These are phyloP conservation scores for Apiotrichum porosum DNA, from an alignment of 1,284 basidiomycete genomes.

Conservation along the genomic window DNA sequence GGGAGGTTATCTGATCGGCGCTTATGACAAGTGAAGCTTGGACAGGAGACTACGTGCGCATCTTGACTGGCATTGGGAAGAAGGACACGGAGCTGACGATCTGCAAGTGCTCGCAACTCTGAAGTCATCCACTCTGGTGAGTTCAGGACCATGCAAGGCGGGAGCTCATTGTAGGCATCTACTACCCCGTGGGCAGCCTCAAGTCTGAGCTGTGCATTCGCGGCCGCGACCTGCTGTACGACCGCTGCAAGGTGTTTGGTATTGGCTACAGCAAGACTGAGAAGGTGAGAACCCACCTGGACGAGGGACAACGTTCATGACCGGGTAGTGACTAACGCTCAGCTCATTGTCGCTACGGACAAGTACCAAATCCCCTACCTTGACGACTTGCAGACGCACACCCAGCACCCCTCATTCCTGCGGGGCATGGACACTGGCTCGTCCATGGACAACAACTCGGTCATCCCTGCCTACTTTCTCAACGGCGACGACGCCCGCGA, in stretches of 20 bases:
- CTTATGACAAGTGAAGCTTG: constrained; percentile 46
- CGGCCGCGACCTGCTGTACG: constrained; percentile 79
- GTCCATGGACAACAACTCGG: constrained; percentile 24
- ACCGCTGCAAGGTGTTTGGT: constrained; percentile 61
- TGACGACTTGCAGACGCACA: constrained; percentile 62
- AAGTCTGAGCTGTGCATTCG: constrained; percentile 84
- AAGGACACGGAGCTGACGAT: not conserved
- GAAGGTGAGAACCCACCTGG: constrained; percentile 61
- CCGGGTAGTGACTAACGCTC: not conserved
- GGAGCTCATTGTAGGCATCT: constrained; percentile 20
- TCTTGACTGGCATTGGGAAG: not conserved
- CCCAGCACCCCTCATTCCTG: constrained; percentile 47
- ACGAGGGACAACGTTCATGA: too few relatives aligned
- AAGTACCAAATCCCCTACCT: constrained; percentile 65
- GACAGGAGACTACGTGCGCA: constrained; percentile 74
- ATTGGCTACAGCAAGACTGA: constrained; percentile 72
- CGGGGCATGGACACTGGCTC: not conserved
- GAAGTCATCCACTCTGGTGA: constrained; percentile 90
- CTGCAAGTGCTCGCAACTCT: constrained; percentile 77
- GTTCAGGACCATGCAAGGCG: constrained; percentile 5
- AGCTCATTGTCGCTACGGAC: constrained; percentile 69
- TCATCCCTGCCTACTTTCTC: constrained; percentile 66
- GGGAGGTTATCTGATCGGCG: not conserved
- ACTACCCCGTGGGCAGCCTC: constrained; percentile 74
- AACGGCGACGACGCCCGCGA: constrained; percentile 65